phyloP scores from a whole-genome alignment of 2,329 filamentous ascomycete species.

The Trichoderma endophyticum region DNA sequence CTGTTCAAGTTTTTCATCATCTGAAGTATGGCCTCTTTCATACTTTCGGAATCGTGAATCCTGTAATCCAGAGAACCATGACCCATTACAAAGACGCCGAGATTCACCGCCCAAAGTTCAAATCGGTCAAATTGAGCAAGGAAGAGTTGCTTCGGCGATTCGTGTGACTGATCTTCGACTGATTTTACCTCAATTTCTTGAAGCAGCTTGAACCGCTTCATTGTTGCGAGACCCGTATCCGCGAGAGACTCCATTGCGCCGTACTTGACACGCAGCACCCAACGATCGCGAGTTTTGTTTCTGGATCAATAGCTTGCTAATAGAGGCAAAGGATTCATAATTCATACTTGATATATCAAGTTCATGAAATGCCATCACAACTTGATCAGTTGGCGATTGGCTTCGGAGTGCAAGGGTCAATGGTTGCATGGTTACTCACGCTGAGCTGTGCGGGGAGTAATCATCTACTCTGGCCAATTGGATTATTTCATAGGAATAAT shows the following conservation, averaged over 20 bases:
- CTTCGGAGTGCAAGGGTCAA: neutral
- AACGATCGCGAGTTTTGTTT: too few species aligned
- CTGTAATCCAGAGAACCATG: conserved; percentile 11
- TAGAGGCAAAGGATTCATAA: neutral
- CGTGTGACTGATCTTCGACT: neutral
- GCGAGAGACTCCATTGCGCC: neutral
- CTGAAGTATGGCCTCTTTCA: neutral
- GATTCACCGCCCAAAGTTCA: conserved; percentile 17
- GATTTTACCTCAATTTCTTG: neutral
- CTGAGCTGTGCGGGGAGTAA: neutral
- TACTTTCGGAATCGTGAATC: conserved; percentile 8
- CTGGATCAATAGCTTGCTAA: too few species aligned
- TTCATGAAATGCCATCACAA: neutral
- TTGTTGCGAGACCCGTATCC: neutral
- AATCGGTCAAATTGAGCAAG: conserved; percentile 3
- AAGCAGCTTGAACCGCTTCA: neutral
- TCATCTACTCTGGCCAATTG: neutral
- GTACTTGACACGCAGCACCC: neutral
- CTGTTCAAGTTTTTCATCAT: neutral
- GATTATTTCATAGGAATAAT: neutral
- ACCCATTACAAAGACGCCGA: conserved; percentile 3
- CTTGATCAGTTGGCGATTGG: neutral
- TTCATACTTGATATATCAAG: neutral
- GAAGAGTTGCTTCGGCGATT: neutral
- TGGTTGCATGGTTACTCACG: neutral